Base-by-base conservation (phyloP, 768 basidiomycete species). In the Russula ochroleuca region DNA sequence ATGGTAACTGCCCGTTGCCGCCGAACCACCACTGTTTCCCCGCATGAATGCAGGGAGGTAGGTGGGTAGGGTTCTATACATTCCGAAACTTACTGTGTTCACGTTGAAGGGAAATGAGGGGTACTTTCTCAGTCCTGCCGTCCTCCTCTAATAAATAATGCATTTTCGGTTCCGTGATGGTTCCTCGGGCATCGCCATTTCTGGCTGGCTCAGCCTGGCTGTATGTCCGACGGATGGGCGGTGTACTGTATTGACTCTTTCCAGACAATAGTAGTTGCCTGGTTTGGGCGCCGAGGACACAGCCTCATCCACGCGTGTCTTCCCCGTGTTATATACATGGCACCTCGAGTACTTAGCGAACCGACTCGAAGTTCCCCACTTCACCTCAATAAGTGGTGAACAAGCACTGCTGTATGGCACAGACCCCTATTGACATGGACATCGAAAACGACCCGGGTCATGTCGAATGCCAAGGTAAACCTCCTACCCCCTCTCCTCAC, bases 381-480 rank as follows among this genome's bases (percentile, higher is more conserved):
- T 23, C 13, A 33, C 31, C 31, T 7, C 11, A 63, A 48, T 48
- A 43, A 43, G n/a, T 17, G 10, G 19, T 10, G 35, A n/a, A 1
- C 8, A 60, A 41, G 52, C 52, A 21, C 53, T 60, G 53, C 23
- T 61, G 63, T 64, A 64, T 21, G 37, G 23, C 6, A 5, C 40
- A 37, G 55, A 3, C 31, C 23, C 63, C 40, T 17, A 1, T 17
- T 5, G 5, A 37, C 38, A 64, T 61, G 59, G 41, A 40, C 25
- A 2, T 21, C 5, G 37, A 48, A 48, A 38, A 40, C 28, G 17
- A 59, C 41, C 23, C 52, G 17, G 10, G 31, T 15, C 31, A 2
- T 8, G 13, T 43, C 13, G n/a, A 61, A 45, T 37, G 9, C 8
- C 49, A 47, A 51, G 54, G 63, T 56, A 57, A 31, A 3, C 23